These are phyloP conservation scores for Pichia kluyveri DNA, from an alignment of 805 yeast species.

Conservation along the genomic window DNA sequence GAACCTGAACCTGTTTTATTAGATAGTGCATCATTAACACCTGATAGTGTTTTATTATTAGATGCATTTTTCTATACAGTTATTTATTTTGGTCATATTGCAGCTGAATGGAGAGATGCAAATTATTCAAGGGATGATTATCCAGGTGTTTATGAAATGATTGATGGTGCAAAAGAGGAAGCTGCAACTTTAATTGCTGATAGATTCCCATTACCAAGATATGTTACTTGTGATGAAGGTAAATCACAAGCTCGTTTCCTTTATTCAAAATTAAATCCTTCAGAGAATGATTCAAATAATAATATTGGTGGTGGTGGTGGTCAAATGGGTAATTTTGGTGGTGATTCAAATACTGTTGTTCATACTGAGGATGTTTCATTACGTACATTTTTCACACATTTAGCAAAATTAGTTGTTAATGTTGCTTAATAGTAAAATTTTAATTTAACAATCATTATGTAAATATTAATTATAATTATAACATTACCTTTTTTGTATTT, in stretches of 20 bases:
- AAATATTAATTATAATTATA: too few species aligned
- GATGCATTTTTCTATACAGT: constrained; percentile 96
- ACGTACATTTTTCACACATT: constrained; percentile 91
- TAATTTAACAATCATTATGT: too few species aligned
- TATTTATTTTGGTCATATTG: constrained; percentile 89
- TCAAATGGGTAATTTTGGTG: constrained; percentile 36
- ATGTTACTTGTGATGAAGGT: constrained; percentile 95
- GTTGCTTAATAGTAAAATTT: too few species aligned
- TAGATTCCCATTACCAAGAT: constrained; percentile 95
- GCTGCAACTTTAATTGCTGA: constrained; percentile 88
- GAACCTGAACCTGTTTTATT: constrained; percentile 89
- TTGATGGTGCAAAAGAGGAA: constrained; percentile 84
- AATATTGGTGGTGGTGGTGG: constrained; percentile 32
- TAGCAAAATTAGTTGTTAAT: constrained; percentile 80
- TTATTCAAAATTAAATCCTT: constrained; percentile 90
- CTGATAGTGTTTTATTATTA: constrained; percentile 75
- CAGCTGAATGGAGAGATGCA: constrained; percentile 93
- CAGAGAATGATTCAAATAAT: constrained; percentile 46
- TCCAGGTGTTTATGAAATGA: constrained; percentile 74
- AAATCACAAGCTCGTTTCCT: constrained; percentile 97
- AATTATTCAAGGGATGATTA: constrained; percentile 92
- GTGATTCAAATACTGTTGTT: constrained; percentile 58
- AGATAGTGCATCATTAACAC: constrained; percentile 87
- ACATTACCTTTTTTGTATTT: too few species aligned
- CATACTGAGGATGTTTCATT: constrained; percentile 93